Evolutionary conservation across 176 grass and related monocot species (phyloP), one percentile per base, ranked within the genome.

Genomic region (Rhynchospora tenuis): DNA sequence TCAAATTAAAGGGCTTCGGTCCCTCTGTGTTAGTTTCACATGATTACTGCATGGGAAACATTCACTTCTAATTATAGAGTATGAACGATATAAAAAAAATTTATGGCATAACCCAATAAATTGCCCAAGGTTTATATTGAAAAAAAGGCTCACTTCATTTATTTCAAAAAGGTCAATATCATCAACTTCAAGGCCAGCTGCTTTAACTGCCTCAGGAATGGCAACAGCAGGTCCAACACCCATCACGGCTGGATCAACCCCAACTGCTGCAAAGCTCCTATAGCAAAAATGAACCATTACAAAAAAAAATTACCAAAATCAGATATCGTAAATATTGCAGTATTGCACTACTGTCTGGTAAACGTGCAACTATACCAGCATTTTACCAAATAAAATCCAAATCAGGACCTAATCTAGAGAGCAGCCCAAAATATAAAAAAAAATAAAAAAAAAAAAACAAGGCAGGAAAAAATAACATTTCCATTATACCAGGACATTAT

Each of bases 211-310:
- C 48, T 89, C 92, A 31, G 95, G 95, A 73, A 98, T 98, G 86
- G 95, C 95, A 87, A 91, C 90, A 89, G 92, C 95, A 76, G 95
- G 95, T 55, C 95, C 92, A 87, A 98, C 90, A 68, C 95, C 95
- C 95, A 95, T 98, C 54, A 98, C 92, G 84, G 92, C 89, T 86
- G 95, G 95, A 88, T 98, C 92, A 26, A 98, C 95, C 81, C 95
- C 95, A 58, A 98, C 92, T 44, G 95, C 95, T 7, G 91, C 84
- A 80, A 98, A 98, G 72, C 92, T 93, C 92, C 92, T 98, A 46
- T 22, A 92, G 24, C 15, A 24, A 33, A 56, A 70, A 77, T 77
- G 31, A 56, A 77, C 6, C 2, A 54, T 56, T 77, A 55, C 13
- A 33, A 17, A 2, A 77, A 10, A 56, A 54, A 19, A 51, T 33